Evolutionary conservation across 768 basidiomycete genomes (phyloP), one percentile per base, ranked within the genome.

Genomic region (Amylocystis lapponica): DNA sequence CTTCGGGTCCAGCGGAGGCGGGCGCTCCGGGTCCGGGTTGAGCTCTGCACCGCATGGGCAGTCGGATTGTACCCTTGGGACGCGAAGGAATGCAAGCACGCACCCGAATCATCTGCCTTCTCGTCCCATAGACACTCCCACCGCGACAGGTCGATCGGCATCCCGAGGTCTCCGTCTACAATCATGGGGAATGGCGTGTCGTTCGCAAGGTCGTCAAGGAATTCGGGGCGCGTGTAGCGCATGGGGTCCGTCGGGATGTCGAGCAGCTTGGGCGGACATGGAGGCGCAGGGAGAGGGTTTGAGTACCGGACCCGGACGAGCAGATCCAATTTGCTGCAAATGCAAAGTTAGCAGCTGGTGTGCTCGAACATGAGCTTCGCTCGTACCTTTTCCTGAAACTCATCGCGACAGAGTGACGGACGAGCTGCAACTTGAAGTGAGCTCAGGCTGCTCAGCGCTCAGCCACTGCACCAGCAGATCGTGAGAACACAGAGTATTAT

Each of bases 261-360:
- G 56, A 99, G 74, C 3, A 98, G 68, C 66, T 96, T 95, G 21
- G 96, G 95, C 5, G 96, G 96, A 72, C 89, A 97, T 72, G 96
- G 92, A 23, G 96, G 96, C 11, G 92, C 74, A 2, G 95, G 95
- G 3, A 99, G 78, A 3, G 94, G 93, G 65, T 98, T 96, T 30
- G 83, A 77, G 64, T 94, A 98, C 11, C 95, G 85, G 26, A 95
- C 92, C 41, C 91, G 83, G 38, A 95, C 89, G 41, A 97, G 74
- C 21, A 99, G 79, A 63, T 97, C 93, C 38, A 93, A 74, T 66
- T 92, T 93, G 53, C 79, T 71, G 70, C 65, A n/a, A 44, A 21
- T 27, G 20, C 29, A 21, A 29, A 29, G 31, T 20, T 29, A 27
- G 17, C 8, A 29, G 1, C 8, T 21, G n/a, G n/a, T n/a, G n/a